phyloP scores from a whole-genome alignment of 371 early-diverging fungal species.

The Mortierella sp. region DNA sequence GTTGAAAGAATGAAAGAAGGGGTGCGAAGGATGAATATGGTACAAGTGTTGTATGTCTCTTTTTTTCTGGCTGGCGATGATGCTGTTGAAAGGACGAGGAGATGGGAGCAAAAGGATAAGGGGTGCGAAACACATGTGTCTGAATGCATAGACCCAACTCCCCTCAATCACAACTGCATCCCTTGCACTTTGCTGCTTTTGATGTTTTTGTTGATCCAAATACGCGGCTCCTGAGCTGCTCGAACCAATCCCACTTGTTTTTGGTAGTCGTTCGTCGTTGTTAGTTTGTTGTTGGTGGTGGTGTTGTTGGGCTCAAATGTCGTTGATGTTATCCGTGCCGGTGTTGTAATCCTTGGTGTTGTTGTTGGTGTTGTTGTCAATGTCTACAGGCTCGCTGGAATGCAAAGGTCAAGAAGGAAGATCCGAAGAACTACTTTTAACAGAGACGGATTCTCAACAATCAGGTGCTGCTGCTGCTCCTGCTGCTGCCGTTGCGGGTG shows the following conservation, averaged over 20 bases:
- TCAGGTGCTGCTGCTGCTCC: conserved; percentile 24
- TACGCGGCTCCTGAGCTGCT: neutral
- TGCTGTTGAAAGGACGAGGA: neutral
- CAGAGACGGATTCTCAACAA: conserved; percentile 7
- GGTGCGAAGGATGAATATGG: neutral
- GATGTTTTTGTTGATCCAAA: neutral
- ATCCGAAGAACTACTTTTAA: neutral
- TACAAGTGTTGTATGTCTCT: neutral
- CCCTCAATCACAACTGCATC: neutral
- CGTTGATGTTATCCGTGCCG: neutral
- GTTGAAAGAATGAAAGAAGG: neutral
- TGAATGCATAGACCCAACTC: neutral
- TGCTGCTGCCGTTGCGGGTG: conserved; percentile 15
- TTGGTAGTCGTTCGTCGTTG: neutral
- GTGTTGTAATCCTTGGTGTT: neutral
- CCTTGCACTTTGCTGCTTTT: neutral
- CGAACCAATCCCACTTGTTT: neutral
- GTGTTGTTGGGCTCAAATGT: neutral
- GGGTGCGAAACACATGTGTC: neutral
- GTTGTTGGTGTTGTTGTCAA: neutral
- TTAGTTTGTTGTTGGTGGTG: neutral
- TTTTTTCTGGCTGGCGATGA: neutral
- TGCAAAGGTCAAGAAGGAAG: neutral
- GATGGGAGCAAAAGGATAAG: neutral
- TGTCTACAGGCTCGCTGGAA: conserved; percentile 5